These are phyloP conservation scores for Stromatinia cepivora DNA, from an alignment of 2,329 filamentous ascomycete genomes.

Conservation along the genomic window DNA sequence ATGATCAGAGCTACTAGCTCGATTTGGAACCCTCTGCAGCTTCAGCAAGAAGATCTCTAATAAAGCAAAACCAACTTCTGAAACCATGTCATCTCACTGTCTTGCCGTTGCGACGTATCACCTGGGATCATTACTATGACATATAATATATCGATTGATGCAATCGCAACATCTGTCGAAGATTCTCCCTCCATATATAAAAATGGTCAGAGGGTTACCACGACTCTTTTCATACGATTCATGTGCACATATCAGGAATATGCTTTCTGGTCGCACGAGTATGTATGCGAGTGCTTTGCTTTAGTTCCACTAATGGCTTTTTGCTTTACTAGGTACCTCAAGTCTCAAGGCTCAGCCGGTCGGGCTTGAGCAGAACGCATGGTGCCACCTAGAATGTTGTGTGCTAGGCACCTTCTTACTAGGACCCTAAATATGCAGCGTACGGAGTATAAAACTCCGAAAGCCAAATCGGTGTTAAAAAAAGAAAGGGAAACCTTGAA, in stretches of 20 bases:
- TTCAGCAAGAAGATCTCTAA: not conserved
- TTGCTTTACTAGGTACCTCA: not conserved
- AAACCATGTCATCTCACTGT: not conserved
- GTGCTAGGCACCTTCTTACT: not conserved
- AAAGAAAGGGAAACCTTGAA: too few relatives aligned
- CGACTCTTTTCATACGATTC: not conserved
- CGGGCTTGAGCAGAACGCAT: constrained; percentile 6
- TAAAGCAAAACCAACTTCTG: not conserved
- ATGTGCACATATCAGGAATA: not conserved
- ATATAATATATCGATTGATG: not conserved
- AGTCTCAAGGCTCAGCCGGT: not conserved
- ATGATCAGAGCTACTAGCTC: not conserved
- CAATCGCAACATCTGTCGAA: not conserved
- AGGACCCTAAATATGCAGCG: not conserved
- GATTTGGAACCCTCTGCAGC: not conserved
- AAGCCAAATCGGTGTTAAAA: too few relatives aligned
- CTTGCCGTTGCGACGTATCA: not conserved
- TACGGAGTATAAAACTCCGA: not conserved
- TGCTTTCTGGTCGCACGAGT: not conserved
- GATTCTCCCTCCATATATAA: not conserved
- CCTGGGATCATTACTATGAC: not conserved
- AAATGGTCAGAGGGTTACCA: not conserved
- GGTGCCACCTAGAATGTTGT: not conserved
- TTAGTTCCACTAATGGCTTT: not conserved
- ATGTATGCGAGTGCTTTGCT: constrained; percentile 2